These are phyloP conservation scores for Mycena maculata DNA, from an alignment of 768 basidiomycete genomes.

Conservation along the genomic window DNA sequence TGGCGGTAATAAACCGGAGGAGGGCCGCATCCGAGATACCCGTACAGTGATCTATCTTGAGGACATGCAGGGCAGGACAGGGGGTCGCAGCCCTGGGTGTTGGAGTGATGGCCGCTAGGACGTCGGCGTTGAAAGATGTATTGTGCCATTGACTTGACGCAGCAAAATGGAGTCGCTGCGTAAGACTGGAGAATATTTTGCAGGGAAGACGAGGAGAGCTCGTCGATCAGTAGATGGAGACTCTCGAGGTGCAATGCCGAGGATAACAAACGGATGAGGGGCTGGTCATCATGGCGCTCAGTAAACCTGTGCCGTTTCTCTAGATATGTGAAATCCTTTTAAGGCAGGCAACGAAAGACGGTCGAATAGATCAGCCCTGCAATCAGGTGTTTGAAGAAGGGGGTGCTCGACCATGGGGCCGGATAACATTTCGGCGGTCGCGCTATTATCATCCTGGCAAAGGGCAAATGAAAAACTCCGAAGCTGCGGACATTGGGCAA, in stretches of 20 bases:
- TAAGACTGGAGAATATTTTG: neutral
- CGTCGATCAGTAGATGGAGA: neutral
- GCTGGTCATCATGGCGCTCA: too few species aligned
- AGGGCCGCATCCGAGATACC: neutral
- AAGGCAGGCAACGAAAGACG: neutral
- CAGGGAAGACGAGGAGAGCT: neutral
- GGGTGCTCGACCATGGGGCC: too few species aligned
- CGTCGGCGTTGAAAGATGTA: neutral
- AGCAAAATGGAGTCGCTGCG: neutral
- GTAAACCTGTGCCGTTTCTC: neutral
- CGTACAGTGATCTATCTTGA: neutral
- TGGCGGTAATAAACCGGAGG: neutral
- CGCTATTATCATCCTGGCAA: too few species aligned
- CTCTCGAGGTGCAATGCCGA: neutral
- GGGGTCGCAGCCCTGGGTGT: neutral
- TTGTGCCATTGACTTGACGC: neutral
- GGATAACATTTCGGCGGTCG: too few species aligned
- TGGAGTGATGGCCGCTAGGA: neutral
- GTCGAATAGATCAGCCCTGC: neutral
- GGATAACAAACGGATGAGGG: neutral
- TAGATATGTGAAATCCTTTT: neutral
- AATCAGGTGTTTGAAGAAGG: too few species aligned
- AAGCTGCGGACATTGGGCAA: neutral
- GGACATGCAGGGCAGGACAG: neutral
- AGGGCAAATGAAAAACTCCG: too few species aligned